These are phyloP conservation scores for Pistacia atlantica DNA, from an alignment of 345 rosid species.

Conservation along the genomic window DNA sequence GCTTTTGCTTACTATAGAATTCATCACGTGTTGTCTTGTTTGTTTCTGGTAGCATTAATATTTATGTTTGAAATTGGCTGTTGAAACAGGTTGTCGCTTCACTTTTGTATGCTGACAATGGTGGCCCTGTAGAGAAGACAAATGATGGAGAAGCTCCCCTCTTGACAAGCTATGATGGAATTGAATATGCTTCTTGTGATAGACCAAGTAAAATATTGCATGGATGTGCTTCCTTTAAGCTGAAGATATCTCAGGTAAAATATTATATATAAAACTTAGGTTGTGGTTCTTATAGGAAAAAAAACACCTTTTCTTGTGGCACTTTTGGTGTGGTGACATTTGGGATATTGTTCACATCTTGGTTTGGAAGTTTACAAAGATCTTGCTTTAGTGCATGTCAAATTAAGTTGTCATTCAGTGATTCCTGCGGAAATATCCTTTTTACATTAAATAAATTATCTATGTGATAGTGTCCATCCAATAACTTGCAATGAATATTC, in stretches of 20 bases:
- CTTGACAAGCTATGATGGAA: slow-evolving; percentile 71
- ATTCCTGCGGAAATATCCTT: neutral
- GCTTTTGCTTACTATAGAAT: slow-evolving; percentile 18
- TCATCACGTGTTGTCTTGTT: neutral
- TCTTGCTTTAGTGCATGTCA: neutral
- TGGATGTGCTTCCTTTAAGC: slow-evolving; percentile 80
- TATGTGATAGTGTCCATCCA: neutral
- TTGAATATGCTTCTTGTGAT: slow-evolving; percentile 66
- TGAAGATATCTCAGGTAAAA: slow-evolving; percentile 79
- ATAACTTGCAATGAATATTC: neutral
- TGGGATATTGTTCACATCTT: neutral
- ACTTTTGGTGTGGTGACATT: neutral
- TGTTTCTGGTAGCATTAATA: slow-evolving; percentile 1
- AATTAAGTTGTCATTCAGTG: neutral
- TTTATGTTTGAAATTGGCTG: slow-evolving; percentile 20
- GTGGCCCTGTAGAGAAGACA: slow-evolving; percentile 65
- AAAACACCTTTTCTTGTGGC: neutral
- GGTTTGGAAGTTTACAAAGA: neutral
- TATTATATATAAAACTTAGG: slow-evolving; percentile 10
- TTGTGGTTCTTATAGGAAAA: neutral
- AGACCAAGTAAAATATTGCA: slow-evolving; percentile 59
- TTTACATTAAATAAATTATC: slow-evolving; percentile 1
- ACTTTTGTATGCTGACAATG: slow-evolving; percentile 70
- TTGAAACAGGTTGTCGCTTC: slow-evolving; percentile 65
- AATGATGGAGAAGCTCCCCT: slow-evolving; percentile 73